Evolutionary conservation across 768 basidiomycete genomes (phyloP).

Genomic region (Neoboletus magnificus): DNA sequence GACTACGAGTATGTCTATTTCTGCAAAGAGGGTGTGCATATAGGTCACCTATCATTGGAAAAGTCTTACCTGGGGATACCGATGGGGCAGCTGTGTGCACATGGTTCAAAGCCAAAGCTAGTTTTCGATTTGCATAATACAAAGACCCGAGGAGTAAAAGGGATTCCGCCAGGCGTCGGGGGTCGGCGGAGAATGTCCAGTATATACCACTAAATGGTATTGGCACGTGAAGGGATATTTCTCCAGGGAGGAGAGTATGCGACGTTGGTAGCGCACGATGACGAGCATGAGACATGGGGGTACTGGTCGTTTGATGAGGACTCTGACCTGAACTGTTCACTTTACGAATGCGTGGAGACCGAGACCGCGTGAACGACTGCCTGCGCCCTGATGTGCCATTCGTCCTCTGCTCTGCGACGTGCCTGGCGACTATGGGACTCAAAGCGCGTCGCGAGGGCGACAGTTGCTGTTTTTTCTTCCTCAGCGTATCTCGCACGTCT

Average conservation of each 20-base stretch:
- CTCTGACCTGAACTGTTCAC: slow-evolving; percentile 34
- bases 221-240: slow-evolving; percentile 42
- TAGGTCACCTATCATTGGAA: not conserved
- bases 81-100: slow-evolving; percentile 35
- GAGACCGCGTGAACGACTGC: slow-evolving; percentile 65
- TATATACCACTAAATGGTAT: slow-evolving; percentile 39
- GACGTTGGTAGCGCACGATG: slow-evolving; percentile 29
- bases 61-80: slow-evolving; percentile 49
- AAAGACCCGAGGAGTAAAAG: slow-evolving; percentile 63
- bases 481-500: slow-evolving; percentile 22
- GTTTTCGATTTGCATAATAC: slow-evolving; percentile 48
- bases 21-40: slow-evolving; percentile 33
- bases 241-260: slow-evolving; percentile 45
- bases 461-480: slow-evolving; percentile 29
- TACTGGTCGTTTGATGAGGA: slow-evolving; percentile 35
- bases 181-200: slow-evolving; percentile 56
- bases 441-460: slow-evolving; percentile 22
- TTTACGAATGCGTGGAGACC: slow-evolving; percentile 54
- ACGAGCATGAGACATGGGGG: slow-evolving; percentile 43
- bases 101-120: slow-evolving; percentile 12
- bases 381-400: slow-evolving; percentile 37
- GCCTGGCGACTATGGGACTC: slow-evolving; percentile 27
- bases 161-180: slow-evolving; percentile 61
- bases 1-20: slow-evolving; percentile 54
- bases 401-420: slow-evolving; percentile 32